phyloP scores from a whole-genome alignment of 345 rosid species.

The Moricandia arvensis region DNA sequence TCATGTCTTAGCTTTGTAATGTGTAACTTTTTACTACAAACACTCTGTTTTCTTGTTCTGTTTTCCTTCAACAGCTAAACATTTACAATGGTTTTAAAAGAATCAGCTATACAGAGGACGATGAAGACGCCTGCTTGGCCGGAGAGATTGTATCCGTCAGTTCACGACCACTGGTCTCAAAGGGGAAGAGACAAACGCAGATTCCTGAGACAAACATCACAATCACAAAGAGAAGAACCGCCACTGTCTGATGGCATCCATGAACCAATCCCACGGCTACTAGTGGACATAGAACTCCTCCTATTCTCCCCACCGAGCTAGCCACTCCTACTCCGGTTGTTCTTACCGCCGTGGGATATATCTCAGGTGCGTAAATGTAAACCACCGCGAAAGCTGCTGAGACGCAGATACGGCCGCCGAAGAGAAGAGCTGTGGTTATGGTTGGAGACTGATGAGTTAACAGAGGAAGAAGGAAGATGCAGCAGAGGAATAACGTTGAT shows the following conservation, averaged over 20 bases:
- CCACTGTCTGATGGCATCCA: constrained; percentile 73
- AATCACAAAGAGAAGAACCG: constrained; percentile 61
- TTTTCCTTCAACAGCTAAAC: not conserved
- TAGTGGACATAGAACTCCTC: constrained; percentile 85
- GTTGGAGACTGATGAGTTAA: constrained; percentile 55
- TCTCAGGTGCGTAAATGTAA: constrained; percentile 89
- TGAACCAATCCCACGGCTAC: constrained; percentile 83
- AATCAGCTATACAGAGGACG: not conserved
- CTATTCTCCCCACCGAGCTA: constrained; percentile 87
- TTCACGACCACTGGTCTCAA: constrained; percentile 79
- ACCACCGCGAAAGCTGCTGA: constrained; percentile 69
- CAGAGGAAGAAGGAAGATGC: constrained; percentile 75
- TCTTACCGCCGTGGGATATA: constrained; percentile 89
- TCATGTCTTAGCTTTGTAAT: no score
- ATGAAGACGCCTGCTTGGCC: constrained; percentile 13
- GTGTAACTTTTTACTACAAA: no score
- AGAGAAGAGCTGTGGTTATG: constrained; percentile 69
- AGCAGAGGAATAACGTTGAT: constrained; percentile 65
- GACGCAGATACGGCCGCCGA: constrained; percentile 85
- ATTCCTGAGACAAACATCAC: constrained; percentile 61
- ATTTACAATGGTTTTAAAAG: not conserved
- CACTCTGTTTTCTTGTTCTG: not conserved
- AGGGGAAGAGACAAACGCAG: constrained; percentile 67
- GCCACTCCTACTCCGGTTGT: constrained; percentile 84
- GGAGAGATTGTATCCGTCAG: constrained; percentile 50